Evolutionary conservation across 352 stramenopile species (phyloP).

Genomic region (Phytophthora vignae): DNA sequence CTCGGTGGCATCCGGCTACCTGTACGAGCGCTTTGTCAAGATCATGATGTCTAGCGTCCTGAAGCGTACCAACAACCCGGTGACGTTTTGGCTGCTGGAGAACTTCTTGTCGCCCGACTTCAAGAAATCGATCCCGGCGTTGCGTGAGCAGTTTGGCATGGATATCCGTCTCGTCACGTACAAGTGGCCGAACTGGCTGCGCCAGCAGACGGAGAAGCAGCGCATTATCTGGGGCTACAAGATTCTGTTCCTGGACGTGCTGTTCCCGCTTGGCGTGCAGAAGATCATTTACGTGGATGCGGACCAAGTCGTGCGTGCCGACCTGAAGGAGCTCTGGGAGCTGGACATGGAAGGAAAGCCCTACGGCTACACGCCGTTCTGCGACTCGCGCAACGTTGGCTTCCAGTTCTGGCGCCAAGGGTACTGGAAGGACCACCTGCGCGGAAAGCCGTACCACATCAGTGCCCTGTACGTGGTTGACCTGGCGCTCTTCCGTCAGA

Average conservation of each 20-base stretch:
- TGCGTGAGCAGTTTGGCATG: conserved; percentile 95
- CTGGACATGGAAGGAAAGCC: conserved; percentile 96
- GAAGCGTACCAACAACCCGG: conserved; percentile 95
- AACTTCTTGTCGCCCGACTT: conserved; percentile 99
- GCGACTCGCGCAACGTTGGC: conserved; percentile 96
- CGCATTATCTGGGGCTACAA: conserved; percentile 99
- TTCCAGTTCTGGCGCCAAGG: conserved; percentile 99
- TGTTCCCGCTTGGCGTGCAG: conserved; percentile 98
- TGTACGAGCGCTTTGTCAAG: conserved; percentile 99
- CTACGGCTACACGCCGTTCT: conserved; percentile 99
- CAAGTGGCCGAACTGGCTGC: conserved; percentile 99
- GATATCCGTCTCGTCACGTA: conserved; percentile 99
- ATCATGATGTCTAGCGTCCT: conserved; percentile 99
- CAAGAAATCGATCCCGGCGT: conserved; percentile 93
- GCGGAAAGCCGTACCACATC: conserved; percentile 99
- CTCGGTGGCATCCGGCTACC: conserved; percentile 95
- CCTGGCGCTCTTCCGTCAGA: conserved; percentile 94
- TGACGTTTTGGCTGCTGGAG: conserved; percentile 99
- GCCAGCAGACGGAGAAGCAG: conserved; percentile 99
- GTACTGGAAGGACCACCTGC: conserved; percentile 98
- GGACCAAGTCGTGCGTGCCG: conserved; percentile 98
- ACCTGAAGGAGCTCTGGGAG: conserved; percentile 99
- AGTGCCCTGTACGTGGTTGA: conserved; percentile 99
- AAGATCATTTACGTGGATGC: conserved; percentile 99
- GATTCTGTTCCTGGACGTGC: conserved; percentile 99